Conservation (phyloP, 1,284 basidiomycete species). For the Ceratobasidium sp. region DNA sequence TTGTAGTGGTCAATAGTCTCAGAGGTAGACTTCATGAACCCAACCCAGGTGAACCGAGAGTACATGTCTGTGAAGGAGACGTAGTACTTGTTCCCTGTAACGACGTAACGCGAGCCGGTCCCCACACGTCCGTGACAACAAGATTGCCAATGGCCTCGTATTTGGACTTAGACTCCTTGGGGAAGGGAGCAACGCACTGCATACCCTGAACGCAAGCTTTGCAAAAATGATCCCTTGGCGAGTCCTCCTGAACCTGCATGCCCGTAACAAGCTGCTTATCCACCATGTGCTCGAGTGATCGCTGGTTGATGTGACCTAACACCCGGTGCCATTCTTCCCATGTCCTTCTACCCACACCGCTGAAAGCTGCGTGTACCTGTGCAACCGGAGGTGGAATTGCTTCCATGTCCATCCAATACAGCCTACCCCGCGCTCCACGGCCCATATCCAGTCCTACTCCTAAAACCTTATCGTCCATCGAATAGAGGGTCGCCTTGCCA, state of each 20-base stretch:
- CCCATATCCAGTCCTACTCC: neutral
- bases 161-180: neutral
- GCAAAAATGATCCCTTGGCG: neutral
- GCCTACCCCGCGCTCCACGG: neutral
- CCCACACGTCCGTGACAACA: conserved; percentile 3
- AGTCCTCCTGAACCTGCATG: neutral
- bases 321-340: conserved; percentile 20
- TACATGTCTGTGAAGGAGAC: neutral
- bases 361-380: neutral
- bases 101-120: neutral
- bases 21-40: neutral
- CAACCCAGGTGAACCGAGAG: neutral
- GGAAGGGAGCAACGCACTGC: neutral
- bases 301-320: neutral
- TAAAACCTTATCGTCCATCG: neutral
- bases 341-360: neutral
- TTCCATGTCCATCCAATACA: neutral
- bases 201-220: conserved; percentile 11
- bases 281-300: neutral
- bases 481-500: neutral
- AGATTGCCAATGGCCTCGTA: neutral
- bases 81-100: neutral
- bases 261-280: conserved; percentile 2
- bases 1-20: neutral
- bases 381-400: neutral